Evolutionary conservation across 352 stramenopile species (phyloP).

Genomic region (Phytophthora cactorum): DNA sequence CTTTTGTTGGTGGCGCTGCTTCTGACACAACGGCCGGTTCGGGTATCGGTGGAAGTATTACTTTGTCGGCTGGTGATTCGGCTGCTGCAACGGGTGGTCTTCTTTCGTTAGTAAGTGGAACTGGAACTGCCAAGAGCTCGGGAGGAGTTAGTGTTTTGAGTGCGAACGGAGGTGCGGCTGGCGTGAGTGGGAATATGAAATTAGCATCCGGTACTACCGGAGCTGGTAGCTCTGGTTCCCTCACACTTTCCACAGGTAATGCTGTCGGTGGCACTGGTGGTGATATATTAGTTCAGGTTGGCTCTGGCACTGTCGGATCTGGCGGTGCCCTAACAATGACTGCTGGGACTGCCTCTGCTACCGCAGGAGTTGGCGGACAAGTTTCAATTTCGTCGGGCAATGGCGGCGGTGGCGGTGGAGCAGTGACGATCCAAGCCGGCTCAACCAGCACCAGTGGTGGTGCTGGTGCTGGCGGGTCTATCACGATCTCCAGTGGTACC

Average conservation of each 20-base stretch:
- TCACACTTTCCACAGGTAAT: slow-evolving; percentile 51
- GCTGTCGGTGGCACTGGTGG: slow-evolving; percentile 54
- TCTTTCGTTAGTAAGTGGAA: slow-evolving; percentile 43
- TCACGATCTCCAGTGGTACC: slow-evolving; percentile 44
- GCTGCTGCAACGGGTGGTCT: slow-evolving; percentile 41
- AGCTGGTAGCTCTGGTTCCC: slow-evolving; percentile 52
- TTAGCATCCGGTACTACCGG: slow-evolving; percentile 49
- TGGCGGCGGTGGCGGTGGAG: slow-evolving; percentile 40
- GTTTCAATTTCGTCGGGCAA: slow-evolving; percentile 38
- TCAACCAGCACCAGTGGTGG: slow-evolving; percentile 27
- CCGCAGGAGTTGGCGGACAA: slow-evolving; percentile 31
- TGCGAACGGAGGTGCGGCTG: slow-evolving; percentile 36
- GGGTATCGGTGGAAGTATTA: slow-evolving; percentile 47
- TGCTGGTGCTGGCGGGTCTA: slow-evolving; percentile 37
- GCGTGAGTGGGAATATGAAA: slow-evolving; percentile 59
- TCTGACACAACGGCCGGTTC: slow-evolving; percentile 17
- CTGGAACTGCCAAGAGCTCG: slow-evolving; percentile 46
- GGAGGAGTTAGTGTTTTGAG: slow-evolving; percentile 49
- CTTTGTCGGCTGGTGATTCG: slow-evolving; percentile 44
- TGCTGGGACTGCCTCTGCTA: slow-evolving; percentile 35
- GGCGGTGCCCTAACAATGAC: slow-evolving; percentile 47
- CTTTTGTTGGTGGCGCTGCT: slow-evolving; percentile 21
- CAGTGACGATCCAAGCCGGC: slow-evolving; percentile 32
- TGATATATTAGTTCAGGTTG: slow-evolving; percentile 51
- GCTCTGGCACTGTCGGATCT: slow-evolving; percentile 46